Evolutionary conservation across 768 basidiomycete genomes (phyloP).

Genomic region (Russula griseocarnosa): DNA sequence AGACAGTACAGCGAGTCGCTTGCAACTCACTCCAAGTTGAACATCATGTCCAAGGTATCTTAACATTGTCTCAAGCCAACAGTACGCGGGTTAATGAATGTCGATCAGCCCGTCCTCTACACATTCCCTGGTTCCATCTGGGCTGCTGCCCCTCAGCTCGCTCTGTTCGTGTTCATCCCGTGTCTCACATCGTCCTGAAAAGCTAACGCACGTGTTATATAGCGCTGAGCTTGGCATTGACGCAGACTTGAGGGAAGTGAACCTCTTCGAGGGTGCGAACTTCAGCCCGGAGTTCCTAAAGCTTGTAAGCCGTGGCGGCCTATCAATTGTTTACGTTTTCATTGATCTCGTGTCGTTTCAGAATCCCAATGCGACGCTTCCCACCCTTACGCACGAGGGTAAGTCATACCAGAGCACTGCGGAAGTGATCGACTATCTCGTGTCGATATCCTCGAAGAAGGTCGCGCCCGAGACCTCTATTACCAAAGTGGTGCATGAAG

Average conservation of each 20-base stretch:
- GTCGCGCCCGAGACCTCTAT: conserved; percentile 37
- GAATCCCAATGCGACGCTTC: conserved; percentile 23
- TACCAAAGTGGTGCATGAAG: conserved; percentile 43
- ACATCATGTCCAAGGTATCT: conserved; percentile 1
- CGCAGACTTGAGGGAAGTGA: background rate
- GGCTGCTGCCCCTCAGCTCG: background rate
- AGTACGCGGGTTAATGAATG: background rate
- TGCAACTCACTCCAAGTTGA: background rate
- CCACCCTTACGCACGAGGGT: conserved; percentile 9
- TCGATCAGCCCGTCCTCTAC: conserved; percentile 8
- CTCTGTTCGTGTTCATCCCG: background rate
- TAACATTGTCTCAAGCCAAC: background rate
- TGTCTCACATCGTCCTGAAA: background rate
- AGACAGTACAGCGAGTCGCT: no score
- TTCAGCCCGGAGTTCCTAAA: conserved; percentile 10
- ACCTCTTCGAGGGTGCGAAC: conserved; percentile 11
- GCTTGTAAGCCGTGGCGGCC: background rate
- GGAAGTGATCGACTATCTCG: conserved; percentile 42
- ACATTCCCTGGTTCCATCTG: conserved; percentile 3
- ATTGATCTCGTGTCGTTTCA: conserved; percentile 1
- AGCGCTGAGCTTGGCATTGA: conserved; percentile 18
- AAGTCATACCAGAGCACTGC: conserved; percentile 38
- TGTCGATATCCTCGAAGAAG: conserved; percentile 39
- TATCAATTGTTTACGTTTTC: background rate
- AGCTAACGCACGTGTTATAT: background rate